These are phyloP conservation scores for Singerocomus inundabilis DNA, from an alignment of 1,284 basidiomycete species.

Conservation along the genomic window DNA sequence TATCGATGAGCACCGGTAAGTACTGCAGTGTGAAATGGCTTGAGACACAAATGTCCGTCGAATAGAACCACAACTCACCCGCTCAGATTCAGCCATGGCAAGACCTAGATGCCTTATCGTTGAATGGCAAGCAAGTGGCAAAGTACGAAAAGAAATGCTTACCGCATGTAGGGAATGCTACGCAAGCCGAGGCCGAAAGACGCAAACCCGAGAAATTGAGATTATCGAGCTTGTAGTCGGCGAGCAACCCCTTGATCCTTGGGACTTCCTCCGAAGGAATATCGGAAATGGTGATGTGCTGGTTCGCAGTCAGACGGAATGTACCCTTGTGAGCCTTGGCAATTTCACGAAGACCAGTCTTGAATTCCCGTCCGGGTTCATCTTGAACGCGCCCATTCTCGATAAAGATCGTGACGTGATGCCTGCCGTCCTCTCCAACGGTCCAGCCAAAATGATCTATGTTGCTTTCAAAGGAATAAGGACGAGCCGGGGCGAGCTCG, in stretches of 20 bases:
- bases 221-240: constrained; percentile 91
- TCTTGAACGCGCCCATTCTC: constrained; percentile 98
- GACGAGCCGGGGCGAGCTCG: constrained; percentile 67
- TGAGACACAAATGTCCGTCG: background rate
- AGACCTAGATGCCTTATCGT: constrained; percentile 50
- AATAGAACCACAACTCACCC: constrained; percentile 44
- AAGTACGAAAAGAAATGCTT: constrained; percentile 18
- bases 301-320: constrained; percentile 93
- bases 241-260: constrained; percentile 77
- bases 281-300: constrained; percentile 90
- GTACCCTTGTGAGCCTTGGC: constrained; percentile 92
- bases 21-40: constrained; percentile 51
- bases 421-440: constrained; percentile 82
- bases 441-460: constrained; percentile 95
- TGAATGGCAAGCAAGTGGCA: background rate
- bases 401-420: constrained; percentile 94
- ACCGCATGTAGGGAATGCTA: constrained; percentile 97
- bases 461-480: constrained; percentile 87
- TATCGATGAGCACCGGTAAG: constrained; percentile 91
- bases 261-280: constrained; percentile 73
- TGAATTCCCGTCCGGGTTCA: constrained; percentile 88
- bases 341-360: constrained; percentile 90
- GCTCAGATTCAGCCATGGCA: constrained; percentile 94
- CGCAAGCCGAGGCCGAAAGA: constrained; percentile 89
- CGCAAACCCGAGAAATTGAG: constrained; percentile 79